These are phyloP conservation scores for Aspergillus ostianus DNA, from an alignment of 495 filamentous ascomycete species.

Conservation along the genomic window DNA sequence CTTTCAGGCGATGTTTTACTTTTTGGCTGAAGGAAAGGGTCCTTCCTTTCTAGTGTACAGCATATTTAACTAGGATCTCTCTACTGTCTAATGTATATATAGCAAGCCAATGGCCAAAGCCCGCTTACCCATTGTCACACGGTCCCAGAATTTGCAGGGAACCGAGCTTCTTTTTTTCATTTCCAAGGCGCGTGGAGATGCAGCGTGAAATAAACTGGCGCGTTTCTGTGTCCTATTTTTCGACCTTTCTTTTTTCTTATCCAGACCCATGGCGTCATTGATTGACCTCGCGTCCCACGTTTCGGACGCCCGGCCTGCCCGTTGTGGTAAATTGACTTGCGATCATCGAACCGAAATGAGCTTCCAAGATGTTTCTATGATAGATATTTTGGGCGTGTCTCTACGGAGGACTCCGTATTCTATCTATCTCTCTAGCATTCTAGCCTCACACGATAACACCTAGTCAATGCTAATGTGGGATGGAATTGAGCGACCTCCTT, in stretches of 20 bases:
- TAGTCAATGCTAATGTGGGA: neutral
- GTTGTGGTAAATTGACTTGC: constrained; percentile 18
- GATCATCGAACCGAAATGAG: constrained; percentile 17
- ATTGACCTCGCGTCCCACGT: constrained; percentile 29
- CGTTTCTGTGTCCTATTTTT: constrained; percentile 6
- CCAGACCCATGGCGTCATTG: constrained; percentile 22
- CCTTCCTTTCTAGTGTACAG: neutral
- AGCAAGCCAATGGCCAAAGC: neutral
- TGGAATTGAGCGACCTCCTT: neutral
- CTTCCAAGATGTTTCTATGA: constrained; percentile 6
- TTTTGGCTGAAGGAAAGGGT: neutral
- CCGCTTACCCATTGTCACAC: neutral
- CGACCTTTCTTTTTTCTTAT: too few relatives aligned
- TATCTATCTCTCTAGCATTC: neutral
- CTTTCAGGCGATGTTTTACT: neutral
- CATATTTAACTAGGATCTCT: neutral
- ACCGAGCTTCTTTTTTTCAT: neutral
- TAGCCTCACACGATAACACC: neutral
- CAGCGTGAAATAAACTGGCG: constrained; percentile 12
- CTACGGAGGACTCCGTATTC: neutral
- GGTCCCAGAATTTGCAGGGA: constrained; percentile 6
- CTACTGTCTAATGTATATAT: neutral
- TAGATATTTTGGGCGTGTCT: too few relatives aligned
- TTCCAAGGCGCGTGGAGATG: constrained; percentile 8
- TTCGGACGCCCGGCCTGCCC: constrained; percentile 20